Conservation (phyloP, 73 alveolate species). For the Paramecium biaurelia region DNA sequence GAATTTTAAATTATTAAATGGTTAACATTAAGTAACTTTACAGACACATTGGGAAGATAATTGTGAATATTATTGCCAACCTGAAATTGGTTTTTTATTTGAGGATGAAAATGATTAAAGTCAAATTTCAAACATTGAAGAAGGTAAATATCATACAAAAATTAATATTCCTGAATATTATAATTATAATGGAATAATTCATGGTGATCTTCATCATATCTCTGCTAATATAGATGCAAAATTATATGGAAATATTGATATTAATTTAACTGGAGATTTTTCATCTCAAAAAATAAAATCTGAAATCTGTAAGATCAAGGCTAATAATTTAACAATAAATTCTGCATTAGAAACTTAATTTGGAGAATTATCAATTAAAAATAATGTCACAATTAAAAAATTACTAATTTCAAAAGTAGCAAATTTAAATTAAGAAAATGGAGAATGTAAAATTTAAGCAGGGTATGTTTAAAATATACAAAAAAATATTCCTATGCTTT, state of each 20-base stretch:
- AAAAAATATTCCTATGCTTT: not conserved
- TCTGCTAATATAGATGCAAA: not conserved
- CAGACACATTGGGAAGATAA: constrained; percentile 36
- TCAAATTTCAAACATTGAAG: not conserved
- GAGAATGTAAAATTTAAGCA: not conserved
- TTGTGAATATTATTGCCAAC: not conserved
- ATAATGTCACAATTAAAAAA: not conserved
- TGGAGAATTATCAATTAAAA: not conserved
- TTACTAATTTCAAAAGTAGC: not conserved
- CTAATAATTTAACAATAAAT: not conserved
- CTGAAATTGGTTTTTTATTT: not conserved
- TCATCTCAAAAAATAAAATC: not conserved
- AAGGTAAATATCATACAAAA: not conserved
- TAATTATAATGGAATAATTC: not conserved
- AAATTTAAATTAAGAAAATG: not conserved
- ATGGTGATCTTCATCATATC: not conserved
- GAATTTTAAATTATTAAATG: not conserved
- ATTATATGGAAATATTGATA: constrained; percentile 18
- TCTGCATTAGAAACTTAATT: not conserved
- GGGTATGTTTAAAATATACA: not conserved
- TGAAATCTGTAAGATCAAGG: not conserved
- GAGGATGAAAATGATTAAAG: not conserved
- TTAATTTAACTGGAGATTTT: not conserved
- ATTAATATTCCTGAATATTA: constrained; percentile 13
- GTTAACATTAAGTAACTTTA: not conserved